Evolutionary conservation across 2,329 filamentous ascomycete species (phyloP).

Genomic region (Neurospora sp.): DNA sequence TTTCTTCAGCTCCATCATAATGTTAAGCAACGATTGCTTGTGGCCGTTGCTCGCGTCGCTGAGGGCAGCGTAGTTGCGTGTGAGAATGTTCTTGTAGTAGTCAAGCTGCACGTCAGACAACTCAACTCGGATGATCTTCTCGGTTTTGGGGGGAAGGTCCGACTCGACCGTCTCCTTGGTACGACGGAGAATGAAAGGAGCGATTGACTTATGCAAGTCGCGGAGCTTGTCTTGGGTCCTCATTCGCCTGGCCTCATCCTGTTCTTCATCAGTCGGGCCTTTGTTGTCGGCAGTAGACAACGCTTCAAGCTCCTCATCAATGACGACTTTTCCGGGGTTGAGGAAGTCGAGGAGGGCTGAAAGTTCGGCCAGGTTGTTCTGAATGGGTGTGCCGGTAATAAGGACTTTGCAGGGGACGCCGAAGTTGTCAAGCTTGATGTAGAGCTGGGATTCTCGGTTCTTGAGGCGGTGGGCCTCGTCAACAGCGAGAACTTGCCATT

Average conservation of each 20-base stretch:
- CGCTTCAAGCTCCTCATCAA: conserved; percentile 82
- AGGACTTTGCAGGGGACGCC: conserved; percentile 80
- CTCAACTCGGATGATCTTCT: conserved; percentile 98
- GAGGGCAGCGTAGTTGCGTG: conserved; percentile 87
- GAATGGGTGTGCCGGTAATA: conserved; percentile 94
- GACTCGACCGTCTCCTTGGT: conserved; percentile 98
- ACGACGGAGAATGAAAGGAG: conserved; percentile 87
- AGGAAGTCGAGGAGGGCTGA: conserved; percentile 91
- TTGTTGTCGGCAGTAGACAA: conserved; percentile 42
- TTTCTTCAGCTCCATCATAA: conserved; percentile 99
- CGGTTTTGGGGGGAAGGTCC: conserved; percentile 90
- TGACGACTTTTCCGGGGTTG: conserved; percentile 85
- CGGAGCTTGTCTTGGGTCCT: conserved; percentile 81
- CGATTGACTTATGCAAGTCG: conserved; percentile 75
- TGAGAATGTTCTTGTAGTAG: conserved; percentile 98
- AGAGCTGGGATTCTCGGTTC: conserved; percentile 90
- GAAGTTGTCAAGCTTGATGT: conserved; percentile 75
- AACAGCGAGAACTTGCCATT: conserved; percentile 95
- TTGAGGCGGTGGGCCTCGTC: conserved; percentile 96
- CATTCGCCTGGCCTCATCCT: conserved; percentile 41
- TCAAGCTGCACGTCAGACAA: conserved; percentile 93
- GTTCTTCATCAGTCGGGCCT: conserved; percentile 19
- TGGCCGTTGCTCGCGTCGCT: conserved; percentile 85
- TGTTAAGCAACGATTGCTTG: conserved; percentile 91
- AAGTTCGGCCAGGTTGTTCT: conserved; percentile 90